Evolutionary conservation across 352 stramenopile species (phyloP), one percentile per base, ranked within the genome.

Genomic region (Blastocystis sp.): DNA sequence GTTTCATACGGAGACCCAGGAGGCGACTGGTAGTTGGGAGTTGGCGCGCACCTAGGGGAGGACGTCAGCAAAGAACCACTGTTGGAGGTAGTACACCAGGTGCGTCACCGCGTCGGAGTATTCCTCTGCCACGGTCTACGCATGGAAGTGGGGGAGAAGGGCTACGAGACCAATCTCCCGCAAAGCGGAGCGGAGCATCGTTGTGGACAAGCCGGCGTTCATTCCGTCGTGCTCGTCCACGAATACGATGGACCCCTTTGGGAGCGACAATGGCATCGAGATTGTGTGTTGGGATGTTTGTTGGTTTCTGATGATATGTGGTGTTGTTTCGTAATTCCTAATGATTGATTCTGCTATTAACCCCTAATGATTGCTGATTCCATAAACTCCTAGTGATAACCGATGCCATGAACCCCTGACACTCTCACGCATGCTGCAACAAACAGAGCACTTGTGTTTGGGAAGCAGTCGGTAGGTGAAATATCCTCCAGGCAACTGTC

Each of bases 401-500:
- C n/a, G n/a, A n/a, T n/a, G n/a, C n/a, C n/a, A 8, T 18, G 44
- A 51, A 51, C 44, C 44, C 44, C 44, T 51, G 18, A 8, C 44
- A 18, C 8, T 51, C 24, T 16, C 9, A 18, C 21, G 11, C 6
- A n/a, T 36, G 14, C 0, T 36, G 14, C 27, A 72, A 72, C 61
- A 72, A 72, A 72, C 61, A 72, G 24, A 72, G 40, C 18, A 75
- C 32, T 75, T 46, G 24, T 75, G 44, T 49, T 75, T 75, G 38
- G 67, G 67, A 29, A 78, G 67, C 24, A 78, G n/a, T 40, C 53
- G 69, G 24, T 64, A 84, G 24, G 73, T 84, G 27, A 21, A 34
- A 44, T 46, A 84, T 9, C 73, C 73, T 38, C 73, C 73, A 40
- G 73, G 42, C 14, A 84, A n/a, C 32, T 56, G 48, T 40, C 73